Evolutionary conservation across 2,329 filamentous ascomycete genomes (phyloP), one percentile per base, ranked within the genome.

Genomic region (Malbranchea cinnamomea): DNA sequence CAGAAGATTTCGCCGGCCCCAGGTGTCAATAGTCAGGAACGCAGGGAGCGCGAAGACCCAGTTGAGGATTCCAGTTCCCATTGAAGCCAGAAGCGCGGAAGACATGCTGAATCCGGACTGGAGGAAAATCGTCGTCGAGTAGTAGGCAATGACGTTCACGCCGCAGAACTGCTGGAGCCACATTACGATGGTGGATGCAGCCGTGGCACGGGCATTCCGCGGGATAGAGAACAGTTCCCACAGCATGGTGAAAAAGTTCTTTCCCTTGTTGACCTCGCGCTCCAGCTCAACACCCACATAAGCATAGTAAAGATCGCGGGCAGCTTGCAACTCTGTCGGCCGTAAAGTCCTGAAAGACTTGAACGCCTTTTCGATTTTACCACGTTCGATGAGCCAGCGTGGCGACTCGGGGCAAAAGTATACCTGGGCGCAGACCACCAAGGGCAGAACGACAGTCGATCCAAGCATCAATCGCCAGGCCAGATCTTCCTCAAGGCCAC

Each of bases 381-480:
- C 46, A 26, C 65, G 56, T 41, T 63, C 56, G 42, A 68, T 67
- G 13, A 63, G 50, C 62, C 62, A 66, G 38, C 63, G 48, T 19
- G 60, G 61, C 2, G 54, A 60, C 34, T 67, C 63, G 1, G 72
- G 70, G 44, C 76, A 82, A 31, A 77, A 59, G 49, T 68, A 82
- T 40, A 81, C 74, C 12, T 74, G 58, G 6, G 43, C 48, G 43
- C 65, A 68, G 33, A 73, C 68, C 23, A 73, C 42, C 5, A 77
- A 49, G 11, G 68, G 66, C 3, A 70, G 68, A 2, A 77, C 60
- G 39, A 77, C 66, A 5, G 75, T 74, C 5, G 71, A 77, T 2
- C 66, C 72, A 44, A 81, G 65, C 70, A 78, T 78, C 18, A 79
- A 56, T 17, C 75, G 67, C 75, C 76, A 80, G 39, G 73, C 56